Percentiles rank a stretch among this genome's conserved stretches.
Evolutionary conservation across 1,284 basidiomycete genomes (phyloP).

Genomic region (Tilletia walkeri): DNA sequence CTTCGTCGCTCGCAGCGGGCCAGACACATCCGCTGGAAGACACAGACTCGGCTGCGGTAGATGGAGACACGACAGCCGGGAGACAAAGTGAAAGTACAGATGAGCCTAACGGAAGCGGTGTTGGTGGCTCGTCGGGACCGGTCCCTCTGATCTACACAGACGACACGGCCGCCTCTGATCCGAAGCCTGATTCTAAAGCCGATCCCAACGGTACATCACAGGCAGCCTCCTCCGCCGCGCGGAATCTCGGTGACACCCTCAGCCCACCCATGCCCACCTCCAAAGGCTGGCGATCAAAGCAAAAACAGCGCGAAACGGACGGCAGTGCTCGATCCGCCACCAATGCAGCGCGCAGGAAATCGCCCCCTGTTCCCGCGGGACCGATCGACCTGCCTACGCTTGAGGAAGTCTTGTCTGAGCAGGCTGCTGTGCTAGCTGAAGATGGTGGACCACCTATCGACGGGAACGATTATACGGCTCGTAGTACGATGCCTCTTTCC

Average conservation of each 20-base stretch:
- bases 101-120: not conserved
- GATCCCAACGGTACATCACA: not conserved
- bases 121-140: not conserved
- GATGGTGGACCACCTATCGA: slow-evolving; percentile 28
- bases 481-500: slow-evolving; percentile 3
- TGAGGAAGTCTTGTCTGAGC: slow-evolving; percentile 50
- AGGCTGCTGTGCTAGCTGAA: slow-evolving; percentile 41
- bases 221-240: not conserved
- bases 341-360: slow-evolving; percentile 14
- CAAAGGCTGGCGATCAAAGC: slow-evolving; percentile 40
- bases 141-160: slow-evolving; percentile 13
- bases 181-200: not conserved
- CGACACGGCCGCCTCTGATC: slow-evolving; percentile 4
- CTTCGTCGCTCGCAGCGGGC: not conserved
- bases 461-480: not conserved
- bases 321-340: not conserved
- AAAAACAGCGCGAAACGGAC: slow-evolving; percentile 37
- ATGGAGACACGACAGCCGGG: not conserved
- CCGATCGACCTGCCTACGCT: slow-evolving; percentile 51
- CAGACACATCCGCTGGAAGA: slow-evolving; percentile 7
- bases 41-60: not conserved
- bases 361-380: slow-evolving; percentile 39
- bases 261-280: slow-evolving; percentile 23
- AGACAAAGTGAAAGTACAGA: not conserved
- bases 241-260: slow-evolving; percentile 15